Evolutionary conservation across 495 filamentous ascomycete species (phyloP), one percentile per base, ranked within the genome.

Genomic region (Chaetomium cochliodes): DNA sequence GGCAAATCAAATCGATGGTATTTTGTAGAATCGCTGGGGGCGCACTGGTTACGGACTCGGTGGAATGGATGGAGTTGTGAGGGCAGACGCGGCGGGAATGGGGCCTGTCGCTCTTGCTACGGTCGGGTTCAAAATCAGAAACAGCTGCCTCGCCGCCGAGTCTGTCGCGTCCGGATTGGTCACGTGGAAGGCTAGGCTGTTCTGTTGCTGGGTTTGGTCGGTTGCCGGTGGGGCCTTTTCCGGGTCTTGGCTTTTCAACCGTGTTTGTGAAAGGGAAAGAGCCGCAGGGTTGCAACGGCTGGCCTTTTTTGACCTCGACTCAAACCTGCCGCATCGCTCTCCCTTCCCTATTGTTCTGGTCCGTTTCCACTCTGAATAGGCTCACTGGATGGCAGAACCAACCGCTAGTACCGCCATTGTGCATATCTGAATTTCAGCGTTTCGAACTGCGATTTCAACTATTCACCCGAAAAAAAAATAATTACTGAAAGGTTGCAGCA

Each of bases 151-250:
- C 60, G 63, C 51, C 15, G 22, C 50, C 52, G 66, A 68, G 66
- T 62, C 66, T 65, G 66, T 62, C 66, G 66, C 66, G 66, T 65
- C 18, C n/a, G 13, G 42, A 20, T n/a, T 41, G 39, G 66, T 68
- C 66, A 68, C 66, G 66, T 68, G 33, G 66, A 12, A 50, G 39
- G 41, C 46, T 51, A 9, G 33, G 33, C 33, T 20, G 33, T 16
- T 57, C 18, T n/a, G 11, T 25, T 6, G n/a, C 20, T 42, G 20
- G 9, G 53, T 25, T 16, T 13, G 33, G 33, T 37, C 33, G 8
- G 33, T 37, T 37, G 33, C 33, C 5, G 30, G 53, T 58, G 39
- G 52, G 61, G 52, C 22, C 22, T n/a, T 2, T 55, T 42, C 0
- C 4, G 30, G 39, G 20, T 44, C 56, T 58, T 42, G 39, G 55